Percentiles rank a stretch among this genome's conserved stretches.
phyloP scores from a whole-genome alignment of 257 asterid species.

The Solanum chmielewskii region DNA sequence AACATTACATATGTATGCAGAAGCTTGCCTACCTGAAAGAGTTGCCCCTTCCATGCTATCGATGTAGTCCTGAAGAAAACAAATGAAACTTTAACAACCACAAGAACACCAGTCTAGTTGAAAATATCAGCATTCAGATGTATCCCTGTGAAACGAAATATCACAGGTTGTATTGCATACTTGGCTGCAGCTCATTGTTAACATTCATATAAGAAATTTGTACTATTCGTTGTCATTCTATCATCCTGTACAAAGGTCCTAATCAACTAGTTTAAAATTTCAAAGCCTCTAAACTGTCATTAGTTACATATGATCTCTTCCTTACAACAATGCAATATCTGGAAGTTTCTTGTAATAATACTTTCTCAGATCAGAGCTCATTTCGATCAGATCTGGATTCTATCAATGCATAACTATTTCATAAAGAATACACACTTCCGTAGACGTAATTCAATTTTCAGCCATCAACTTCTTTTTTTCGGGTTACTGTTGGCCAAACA shows the following conservation, averaged over 20 bases:
- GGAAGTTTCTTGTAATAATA: neutral
- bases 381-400: neutral
- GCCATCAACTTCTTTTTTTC: neutral
- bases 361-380: neutral
- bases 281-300: neutral
- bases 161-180: neutral
- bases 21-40: constrained; percentile 90
- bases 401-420: neutral
- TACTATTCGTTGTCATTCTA: neutral
- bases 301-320: neutral
- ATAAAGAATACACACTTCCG: neutral
- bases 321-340: neutral
- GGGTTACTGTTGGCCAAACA: neutral
- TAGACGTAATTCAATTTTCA: neutral
- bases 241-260: neutral
- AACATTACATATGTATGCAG: constrained; percentile 67
- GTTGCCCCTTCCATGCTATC: constrained; percentile 99
- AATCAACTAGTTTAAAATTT: neutral
- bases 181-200: neutral
- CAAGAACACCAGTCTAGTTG: neutral
- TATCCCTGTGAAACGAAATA: neutral
- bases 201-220: neutral
- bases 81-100: neutral
- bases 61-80: constrained; percentile 65
- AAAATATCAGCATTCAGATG: neutral